These are phyloP conservation scores for Fusarium solani-melongenae DNA, from an alignment of 2,329 filamentous ascomycete species.

Conservation along the genomic window DNA sequence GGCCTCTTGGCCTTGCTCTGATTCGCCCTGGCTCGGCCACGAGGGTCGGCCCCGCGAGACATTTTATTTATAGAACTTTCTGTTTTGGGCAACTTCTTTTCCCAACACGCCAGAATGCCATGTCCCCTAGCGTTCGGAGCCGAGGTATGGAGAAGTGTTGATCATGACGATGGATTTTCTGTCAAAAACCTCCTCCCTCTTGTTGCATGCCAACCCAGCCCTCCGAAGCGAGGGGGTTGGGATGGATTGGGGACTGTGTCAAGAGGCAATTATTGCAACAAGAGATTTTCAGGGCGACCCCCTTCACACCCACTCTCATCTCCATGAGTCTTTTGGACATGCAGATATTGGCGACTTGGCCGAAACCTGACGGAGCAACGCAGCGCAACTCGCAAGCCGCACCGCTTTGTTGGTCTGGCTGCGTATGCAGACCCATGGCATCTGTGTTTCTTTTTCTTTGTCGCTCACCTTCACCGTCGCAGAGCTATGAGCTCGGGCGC, in stretches of 20 bases:
- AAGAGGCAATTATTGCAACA: neutral
- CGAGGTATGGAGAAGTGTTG: neutral
- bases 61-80: slow-evolving; percentile 36
- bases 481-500: neutral
- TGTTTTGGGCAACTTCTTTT: neutral
- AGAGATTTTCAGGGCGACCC: neutral
- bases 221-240: neutral
- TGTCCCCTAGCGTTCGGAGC: slow-evolving; percentile 7
- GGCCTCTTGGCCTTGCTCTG: slow-evolving; percentile 8
- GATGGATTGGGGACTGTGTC: neutral
- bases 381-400: neutral
- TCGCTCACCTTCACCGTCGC: neutral
- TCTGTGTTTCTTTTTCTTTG: neutral
- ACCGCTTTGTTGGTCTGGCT: neutral
- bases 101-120: neutral
- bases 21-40: slow-evolving; percentile 26
- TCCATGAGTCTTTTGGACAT: neutral
- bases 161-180: slow-evolving; percentile 9
- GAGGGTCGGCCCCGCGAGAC: slow-evolving; percentile 23
- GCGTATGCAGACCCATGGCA: neutral
- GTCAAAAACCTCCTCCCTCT: neutral
- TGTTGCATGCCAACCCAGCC: neutral
- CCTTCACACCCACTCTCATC: neutral
- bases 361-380: neutral
- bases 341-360: neutral